Evolutionary conservation across 306 rosid species (phyloP).

Genomic region (Leucaena leucocephala): DNA sequence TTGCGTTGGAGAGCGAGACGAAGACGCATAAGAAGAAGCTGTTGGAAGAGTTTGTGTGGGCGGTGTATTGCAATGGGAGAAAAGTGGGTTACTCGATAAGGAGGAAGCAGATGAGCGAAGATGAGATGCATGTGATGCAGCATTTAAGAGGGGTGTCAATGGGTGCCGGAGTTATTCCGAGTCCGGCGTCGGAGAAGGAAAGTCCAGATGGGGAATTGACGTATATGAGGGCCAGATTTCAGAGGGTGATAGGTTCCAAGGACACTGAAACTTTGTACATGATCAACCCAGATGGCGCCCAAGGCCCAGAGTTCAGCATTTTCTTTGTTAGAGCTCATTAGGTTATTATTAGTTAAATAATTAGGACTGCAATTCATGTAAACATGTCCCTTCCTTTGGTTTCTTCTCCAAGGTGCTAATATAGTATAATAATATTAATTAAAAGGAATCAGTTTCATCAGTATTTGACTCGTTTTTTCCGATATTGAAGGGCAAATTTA

Average conservation of each 20-base stretch:
- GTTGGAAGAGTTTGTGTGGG: conserved; percentile 89
- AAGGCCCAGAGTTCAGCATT: conserved; percentile 82
- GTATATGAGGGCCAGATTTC: conserved; percentile 83
- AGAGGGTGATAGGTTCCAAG: conserved; percentile 84
- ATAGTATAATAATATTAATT: background rate
- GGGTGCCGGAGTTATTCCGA: conserved; percentile 95
- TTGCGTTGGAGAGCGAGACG: conserved; percentile 94
- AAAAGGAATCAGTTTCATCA: background rate
- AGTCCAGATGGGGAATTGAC: conserved; percentile 77
- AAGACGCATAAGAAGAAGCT: conserved; percentile 75
- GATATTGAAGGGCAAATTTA: background rate
- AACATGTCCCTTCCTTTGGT: background rate
- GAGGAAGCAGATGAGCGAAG: conserved; percentile 77
- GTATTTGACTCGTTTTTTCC: background rate
- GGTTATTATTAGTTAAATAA: background rate
- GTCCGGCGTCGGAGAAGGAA: conserved; percentile 50
- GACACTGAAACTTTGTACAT: conserved; percentile 85
- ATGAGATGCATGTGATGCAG: conserved; percentile 92
- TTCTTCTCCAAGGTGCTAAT: background rate
- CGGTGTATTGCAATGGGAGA: conserved; percentile 87
- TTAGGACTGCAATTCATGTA: background rate
- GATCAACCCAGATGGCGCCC: conserved; percentile 86
- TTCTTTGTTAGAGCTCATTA: conserved; percentile 83
- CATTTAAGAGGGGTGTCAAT: conserved; percentile 87
- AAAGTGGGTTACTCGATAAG: conserved; percentile 85